Base-by-base conservation (phyloP, 2,329 filamentous ascomycete genomes). In the Aureobasidium sp. region DNA sequence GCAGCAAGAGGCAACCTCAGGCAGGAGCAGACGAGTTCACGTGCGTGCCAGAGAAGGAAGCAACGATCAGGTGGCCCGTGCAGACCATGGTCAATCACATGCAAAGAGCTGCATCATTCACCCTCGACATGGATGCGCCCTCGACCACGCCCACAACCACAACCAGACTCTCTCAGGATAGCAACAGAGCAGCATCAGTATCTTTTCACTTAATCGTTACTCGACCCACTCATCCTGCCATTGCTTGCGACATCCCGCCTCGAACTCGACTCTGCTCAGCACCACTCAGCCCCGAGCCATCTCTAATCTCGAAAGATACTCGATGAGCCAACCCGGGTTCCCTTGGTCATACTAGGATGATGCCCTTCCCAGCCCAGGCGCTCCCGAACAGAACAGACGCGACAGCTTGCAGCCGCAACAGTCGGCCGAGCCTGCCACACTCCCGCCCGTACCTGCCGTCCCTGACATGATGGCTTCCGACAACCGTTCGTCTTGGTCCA, bases 401-500 rank as follows among this genome's bases (percentile, higher is more conserved):
- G 31, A 42, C 42, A 58, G 42, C 55, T 22, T 45, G 53, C 53
- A 57, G 29, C 53, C 53, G 27, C 51, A 29, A 22, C 22, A 41
- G 37, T 42, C 51, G 51, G 51, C 37, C 37, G 25, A 41, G 51
- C 27, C 51, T 42, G 51, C 36, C 7, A 29, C 51, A 42, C 14
- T 22, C 51, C 17, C 20, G 4, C n/a, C 37, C 17, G 2, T 47
- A 17, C 44, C 44, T 47, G 44, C 44, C 45, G 37, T n/a, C 11
- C 17, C 55, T n/a, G 36, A 15, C 45, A 51, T 60, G 44, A 60
- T 60, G 57, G 57, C 57, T 34, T 36, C 57, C 34, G 57, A 60
- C 36, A 60, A 60, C 14, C 29, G 44, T 42, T 51, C 57, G 36
- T 49, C 57, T 8, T 60, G 31, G 57, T 60, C 44, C 44, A 49